Evolutionary conservation across 1,284 basidiomycete genomes (phyloP).

Genomic region (Cutaneotrichosporon sp.): DNA sequence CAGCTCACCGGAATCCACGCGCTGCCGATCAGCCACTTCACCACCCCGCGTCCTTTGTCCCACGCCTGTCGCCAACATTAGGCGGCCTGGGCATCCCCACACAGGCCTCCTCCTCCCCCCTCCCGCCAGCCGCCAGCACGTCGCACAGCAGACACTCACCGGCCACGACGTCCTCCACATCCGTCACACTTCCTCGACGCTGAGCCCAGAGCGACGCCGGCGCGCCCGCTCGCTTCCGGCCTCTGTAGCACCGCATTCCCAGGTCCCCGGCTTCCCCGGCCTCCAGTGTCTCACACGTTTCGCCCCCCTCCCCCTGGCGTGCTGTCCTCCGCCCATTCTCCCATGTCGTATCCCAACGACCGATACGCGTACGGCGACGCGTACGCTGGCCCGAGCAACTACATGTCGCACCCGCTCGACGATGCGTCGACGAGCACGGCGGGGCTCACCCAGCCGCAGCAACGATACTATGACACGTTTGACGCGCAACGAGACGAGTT

Average conservation of each 20-base stretch:
- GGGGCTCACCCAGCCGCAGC: neutral
- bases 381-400: conserved; percentile 9
- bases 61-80: neutral
- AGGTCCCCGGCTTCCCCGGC: neutral
- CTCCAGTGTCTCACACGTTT: neutral
- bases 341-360: neutral
- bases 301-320: neutral
- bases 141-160: neutral
- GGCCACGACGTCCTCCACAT: neutral
- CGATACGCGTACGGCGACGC: conserved; percentile 3
- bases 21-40: neutral
- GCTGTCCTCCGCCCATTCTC: neutral
- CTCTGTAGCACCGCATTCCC: neutral
- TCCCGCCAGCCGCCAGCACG: neutral
- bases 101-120: too few relatives aligned
- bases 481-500: conserved; percentile 42
- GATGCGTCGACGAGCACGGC: conserved; percentile 5
- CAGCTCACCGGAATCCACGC: neutral
- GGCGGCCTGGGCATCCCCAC: neutral
- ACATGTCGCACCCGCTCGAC: conserved; percentile 6
- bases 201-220: neutral
- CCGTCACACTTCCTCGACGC: neutral
- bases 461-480: conserved; percentile 21
- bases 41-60: neutral
- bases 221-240: neutral